A percentile compares a stretch with the other conserved stretches of the same genome.
phyloP scores from a whole-genome alignment of 192 early-diverging fungal species.

The Spizellomyces sp. region DNA sequence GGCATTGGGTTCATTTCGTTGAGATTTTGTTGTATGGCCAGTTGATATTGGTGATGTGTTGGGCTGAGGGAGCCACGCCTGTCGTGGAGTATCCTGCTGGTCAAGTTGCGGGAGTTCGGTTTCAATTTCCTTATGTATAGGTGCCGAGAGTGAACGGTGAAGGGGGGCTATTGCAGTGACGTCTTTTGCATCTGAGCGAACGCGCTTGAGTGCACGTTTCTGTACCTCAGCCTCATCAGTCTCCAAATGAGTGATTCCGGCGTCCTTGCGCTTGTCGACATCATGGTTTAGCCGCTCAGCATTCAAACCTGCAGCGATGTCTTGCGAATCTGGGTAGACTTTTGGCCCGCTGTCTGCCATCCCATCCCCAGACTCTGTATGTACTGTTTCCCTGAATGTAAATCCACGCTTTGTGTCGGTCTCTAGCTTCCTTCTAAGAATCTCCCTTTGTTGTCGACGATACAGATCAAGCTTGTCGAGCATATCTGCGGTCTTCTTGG shows the following conservation, averaged over 20 bases:
- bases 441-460: slow-evolving; percentile 7
- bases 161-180: background rate
- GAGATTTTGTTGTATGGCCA: too few species aligned
- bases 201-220: background rate
- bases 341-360: background rate
- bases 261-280: too few species aligned
- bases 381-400: too few species aligned
- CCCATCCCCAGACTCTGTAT: too few species aligned
- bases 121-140: too few species aligned
- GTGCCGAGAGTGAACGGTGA: background rate
- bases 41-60: too few species aligned
- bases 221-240: background rate
- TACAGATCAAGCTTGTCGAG: slow-evolving; percentile 5
- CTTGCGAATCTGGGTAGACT: background rate
- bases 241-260: background rate
- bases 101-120: too few species aligned
- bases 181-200: background rate
- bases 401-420: too few species aligned
- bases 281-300: background rate
- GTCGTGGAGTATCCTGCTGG: too few species aligned
- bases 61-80: too few species aligned
- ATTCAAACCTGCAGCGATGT: background rate
- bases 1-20: too few species aligned
- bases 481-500: slow-evolving; percentile 7
- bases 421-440: background rate